Evolutionary conservation across 495 filamentous ascomycete species (phyloP).

Genomic region (Durotheca rogersii): DNA sequence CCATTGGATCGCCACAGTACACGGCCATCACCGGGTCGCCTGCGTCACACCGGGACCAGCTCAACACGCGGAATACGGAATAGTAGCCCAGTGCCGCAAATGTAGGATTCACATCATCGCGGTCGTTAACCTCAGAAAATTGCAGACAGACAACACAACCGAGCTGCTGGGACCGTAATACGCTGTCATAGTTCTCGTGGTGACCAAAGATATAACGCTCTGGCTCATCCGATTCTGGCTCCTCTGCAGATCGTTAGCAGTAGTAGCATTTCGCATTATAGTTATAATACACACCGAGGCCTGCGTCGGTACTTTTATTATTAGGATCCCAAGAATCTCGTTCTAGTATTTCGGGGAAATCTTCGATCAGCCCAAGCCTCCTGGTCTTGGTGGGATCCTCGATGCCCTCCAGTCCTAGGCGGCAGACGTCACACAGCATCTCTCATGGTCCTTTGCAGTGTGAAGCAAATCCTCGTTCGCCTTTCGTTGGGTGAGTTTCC

Average conservation of each 20-base stretch:
- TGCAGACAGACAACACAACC: slow-evolving; percentile 22
- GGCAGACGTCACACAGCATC: slow-evolving; percentile 29
- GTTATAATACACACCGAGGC: no score
- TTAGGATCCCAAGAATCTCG: slow-evolving; percentile 1
- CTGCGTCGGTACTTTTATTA: no score
- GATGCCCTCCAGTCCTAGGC: slow-evolving; percentile 28
- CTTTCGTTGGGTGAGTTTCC: no score
- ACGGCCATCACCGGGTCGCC: slow-evolving; percentile 13
- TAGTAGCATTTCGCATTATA: no score
- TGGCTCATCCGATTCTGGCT: slow-evolving; percentile 7
- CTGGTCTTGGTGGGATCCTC: slow-evolving; percentile 24
- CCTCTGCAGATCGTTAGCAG: slow-evolving; percentile 1
- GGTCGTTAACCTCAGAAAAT: slow-evolving; percentile 2
- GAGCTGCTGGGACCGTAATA: slow-evolving; percentile 5
- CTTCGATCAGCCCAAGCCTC: slow-evolving; percentile 14
- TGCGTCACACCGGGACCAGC: not conserved
- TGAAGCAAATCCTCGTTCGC: no score
- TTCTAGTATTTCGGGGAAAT: slow-evolving; percentile 18
- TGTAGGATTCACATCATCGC: slow-evolving; percentile 8
- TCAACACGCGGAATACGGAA: slow-evolving; percentile 22
- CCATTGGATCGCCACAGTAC: slow-evolving; percentile 12
- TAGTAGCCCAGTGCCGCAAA: slow-evolving; percentile 19
- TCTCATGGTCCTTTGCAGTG: not conserved
- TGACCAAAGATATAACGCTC: slow-evolving; percentile 29
- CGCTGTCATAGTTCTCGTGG: slow-evolving; percentile 18